These are phyloP conservation scores for Eucalyptus cloeziana DNA, from an alignment of 345 rosid species.

Conservation along the genomic window DNA sequence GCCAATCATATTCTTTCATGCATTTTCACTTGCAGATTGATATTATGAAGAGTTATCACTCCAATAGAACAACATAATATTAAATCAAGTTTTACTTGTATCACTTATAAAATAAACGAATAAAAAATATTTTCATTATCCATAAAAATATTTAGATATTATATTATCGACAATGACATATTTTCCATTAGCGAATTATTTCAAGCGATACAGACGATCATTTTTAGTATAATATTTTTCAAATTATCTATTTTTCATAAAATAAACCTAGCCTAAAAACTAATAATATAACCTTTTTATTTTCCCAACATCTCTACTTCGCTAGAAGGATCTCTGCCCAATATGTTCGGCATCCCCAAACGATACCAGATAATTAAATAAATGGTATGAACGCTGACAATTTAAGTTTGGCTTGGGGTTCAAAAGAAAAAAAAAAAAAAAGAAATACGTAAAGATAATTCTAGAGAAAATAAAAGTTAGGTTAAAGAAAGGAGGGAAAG, in stretches of 20 bases:
- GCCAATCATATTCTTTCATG: not conserved
- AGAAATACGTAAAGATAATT: not conserved
- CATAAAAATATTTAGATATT: no score
- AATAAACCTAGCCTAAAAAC: no score
- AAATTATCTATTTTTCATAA: not conserved
- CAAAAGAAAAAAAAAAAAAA: not conserved
- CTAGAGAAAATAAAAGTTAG: not conserved
- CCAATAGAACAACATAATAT: not conserved
- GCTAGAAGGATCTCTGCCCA: not conserved
- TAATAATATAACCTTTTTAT: not conserved
- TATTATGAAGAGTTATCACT: not conserved
- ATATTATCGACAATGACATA: no score
- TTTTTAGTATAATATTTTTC: not conserved
- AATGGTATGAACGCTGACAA: not conserved
- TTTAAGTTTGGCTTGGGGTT: not conserved
- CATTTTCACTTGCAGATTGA: not conserved
- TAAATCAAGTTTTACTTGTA: not conserved
- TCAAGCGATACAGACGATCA: fast-evolving
- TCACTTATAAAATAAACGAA: no score
- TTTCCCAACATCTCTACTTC: not conserved
- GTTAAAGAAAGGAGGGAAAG: not conserved
- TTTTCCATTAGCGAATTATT: no score
- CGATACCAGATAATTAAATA: not conserved
- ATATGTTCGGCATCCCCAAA: not conserved
- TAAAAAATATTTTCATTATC: no score